A percentile compares a stretch with the other conserved stretches of the same genome.
Conservation (phyloP, 208 protist genomes). For the Entamoeba moshkovskii region DNA sequence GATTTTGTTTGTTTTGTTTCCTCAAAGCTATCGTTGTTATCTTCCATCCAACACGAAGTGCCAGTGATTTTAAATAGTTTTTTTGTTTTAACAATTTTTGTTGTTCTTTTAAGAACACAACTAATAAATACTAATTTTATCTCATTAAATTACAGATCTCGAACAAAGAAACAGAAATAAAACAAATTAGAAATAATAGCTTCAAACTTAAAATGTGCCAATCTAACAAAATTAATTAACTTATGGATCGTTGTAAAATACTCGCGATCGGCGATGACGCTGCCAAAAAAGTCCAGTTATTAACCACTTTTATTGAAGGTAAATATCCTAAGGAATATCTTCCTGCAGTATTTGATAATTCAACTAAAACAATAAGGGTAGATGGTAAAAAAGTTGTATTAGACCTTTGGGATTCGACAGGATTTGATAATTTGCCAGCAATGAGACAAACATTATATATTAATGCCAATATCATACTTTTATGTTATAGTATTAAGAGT, state of each 20-base stretch:
- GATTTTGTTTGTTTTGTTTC: too few relatives aligned
- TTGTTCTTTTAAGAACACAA: too few relatives aligned
- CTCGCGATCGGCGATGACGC: background rate
- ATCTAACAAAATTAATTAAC: too few relatives aligned
- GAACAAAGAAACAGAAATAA: too few relatives aligned
- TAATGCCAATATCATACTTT: background rate
- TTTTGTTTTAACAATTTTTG: too few relatives aligned
- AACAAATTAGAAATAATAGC: too few relatives aligned
- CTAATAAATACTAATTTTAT: too few relatives aligned
- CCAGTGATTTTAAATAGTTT: too few relatives aligned
- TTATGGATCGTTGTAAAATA: background rate
- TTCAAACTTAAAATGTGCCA: too few relatives aligned
- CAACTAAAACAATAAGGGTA: background rate
- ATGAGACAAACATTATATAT: background rate
- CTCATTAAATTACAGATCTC: too few relatives aligned
- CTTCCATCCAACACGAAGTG: too few relatives aligned
- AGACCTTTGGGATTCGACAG: background rate
- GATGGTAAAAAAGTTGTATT: background rate
- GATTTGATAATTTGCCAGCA: background rate
- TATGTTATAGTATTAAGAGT: background rate
- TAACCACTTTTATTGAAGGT: background rate
- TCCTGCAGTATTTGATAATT: background rate
- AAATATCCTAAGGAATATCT: background rate
- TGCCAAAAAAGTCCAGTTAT: background rate
- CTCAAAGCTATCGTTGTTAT: too few relatives aligned